Evolutionary conservation across 345 rosid species (phyloP).

Genomic region (Arabidopsis thaliana): TAIR10.1 NC_003070.9:16277501-16278000

Average conservation of each 20-base stretch:
- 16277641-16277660: slow-evolving; percentile 98
- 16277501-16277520: slow-evolving; percentile 58
- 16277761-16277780: not conserved
- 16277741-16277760: not conserved
- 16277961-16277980: slow-evolving; percentile 97
- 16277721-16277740: slow-evolving; percentile 55
- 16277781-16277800: slow-evolving; percentile 60
- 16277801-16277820: slow-evolving; percentile 86
- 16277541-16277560: slow-evolving; percentile 14
- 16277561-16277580: not conserved
- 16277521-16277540: slow-evolving; percentile 45
- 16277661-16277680: slow-evolving; percentile 92
- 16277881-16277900: not conserved
- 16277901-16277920: slow-evolving; percentile 3
- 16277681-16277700: slow-evolving; percentile 98
- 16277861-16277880: slow-evolving; percentile 85
- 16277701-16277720: slow-evolving; percentile 94
- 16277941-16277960: not conserved
- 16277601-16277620: no score
- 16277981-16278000: slow-evolving; percentile 97
- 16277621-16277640: slow-evolving; percentile 43
- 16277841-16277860: slow-evolving; percentile 95
- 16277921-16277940: not conserved
- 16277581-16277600: no score
- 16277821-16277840: slow-evolving; percentile 80